Evolutionary conservation across 1,284 basidiomycete genomes (phyloP).

Genomic region (Inonotus obliquus): DNA sequence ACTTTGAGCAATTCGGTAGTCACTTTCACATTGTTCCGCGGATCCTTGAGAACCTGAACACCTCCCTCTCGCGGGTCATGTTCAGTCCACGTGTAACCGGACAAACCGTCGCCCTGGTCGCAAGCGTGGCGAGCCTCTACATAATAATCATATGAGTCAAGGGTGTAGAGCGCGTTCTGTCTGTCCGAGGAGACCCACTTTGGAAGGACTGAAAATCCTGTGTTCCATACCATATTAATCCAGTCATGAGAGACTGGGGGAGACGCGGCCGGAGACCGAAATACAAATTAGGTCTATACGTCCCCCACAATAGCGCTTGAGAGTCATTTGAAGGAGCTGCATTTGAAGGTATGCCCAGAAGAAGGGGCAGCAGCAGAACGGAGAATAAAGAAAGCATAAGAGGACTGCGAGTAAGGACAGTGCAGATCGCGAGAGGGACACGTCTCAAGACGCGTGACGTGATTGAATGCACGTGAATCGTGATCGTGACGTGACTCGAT

Average conservation of each 20-base stretch:
- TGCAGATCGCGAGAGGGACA: slow-evolving; percentile 8
- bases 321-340: slow-evolving; percentile 36
- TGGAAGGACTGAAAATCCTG: slow-evolving; percentile 71
- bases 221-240: slow-evolving; percentile 88
- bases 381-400: slow-evolving; percentile 10
- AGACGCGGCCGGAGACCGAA: slow-evolving; percentile 84
- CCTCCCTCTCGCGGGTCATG: slow-evolving; percentile 86
- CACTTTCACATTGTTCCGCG: slow-evolving; percentile 77
- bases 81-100: slow-evolving; percentile 81
- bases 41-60: slow-evolving; percentile 79
- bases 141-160: slow-evolving; percentile 16
- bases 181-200: slow-evolving; percentile 39
- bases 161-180: not conserved
- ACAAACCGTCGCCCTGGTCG: slow-evolving; percentile 80
- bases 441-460: slow-evolving; percentile 7
- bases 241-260: slow-evolving; percentile 85
- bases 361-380: slow-evolving; percentile 25
- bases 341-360: slow-evolving; percentile 17
- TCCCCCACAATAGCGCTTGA: slow-evolving; percentile 81
- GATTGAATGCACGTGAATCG: not conserved
- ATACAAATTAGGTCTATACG: slow-evolving; percentile 89
- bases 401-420: not conserved
- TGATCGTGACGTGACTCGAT: not conserved
- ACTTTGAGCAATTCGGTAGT: slow-evolving; percentile 85
- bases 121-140: slow-evolving; percentile 83